Base-by-base conservation (phyloP, 2,329 filamentous ascomycete genomes). In the Chaetomiaceae sp. region DNA sequence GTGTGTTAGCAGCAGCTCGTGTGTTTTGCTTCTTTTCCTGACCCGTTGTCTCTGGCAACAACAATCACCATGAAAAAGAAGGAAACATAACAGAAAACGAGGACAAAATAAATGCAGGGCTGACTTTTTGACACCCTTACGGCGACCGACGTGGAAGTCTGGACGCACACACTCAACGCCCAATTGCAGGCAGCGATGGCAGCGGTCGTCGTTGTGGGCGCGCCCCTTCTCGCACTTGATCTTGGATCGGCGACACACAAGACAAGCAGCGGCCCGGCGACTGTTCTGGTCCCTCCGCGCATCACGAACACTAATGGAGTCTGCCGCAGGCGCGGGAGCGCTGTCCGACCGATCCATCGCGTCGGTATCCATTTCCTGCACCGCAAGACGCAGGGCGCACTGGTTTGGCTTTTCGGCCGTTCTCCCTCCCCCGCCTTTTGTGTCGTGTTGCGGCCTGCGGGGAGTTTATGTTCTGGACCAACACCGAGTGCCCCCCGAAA, bases 111-210 rank as follows among this genome's bases (percentile, higher is more conserved):
- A 14, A 40, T 30, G 58, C 73, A 67, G 68, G n/a, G n/a, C n/a
- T n/a, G n/a, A 85, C 85, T 89, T 89, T 66, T 88, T 89, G 54
- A 88, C 85, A 19, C 85, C 86, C 63, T 88, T 88, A 62, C 87
- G 84, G 44, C 86, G 74, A 7, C 85, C 85, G 4, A 87, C 77
- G 55, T 87, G 84, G 62, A 87, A 87, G n/a, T 78, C 78, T n/a
- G 78, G 85, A 2, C 86, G 80, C 5, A 86, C 70, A 63, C 85
- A 89, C 53, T 87, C 81, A 13, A 70, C 63, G 30, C 76, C 73
- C 7, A 77, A 69, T 60, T 81, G 76, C 48, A 73, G 69, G 63
- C 83, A 87, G 65, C 81, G 76, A 57, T 81, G 81, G 64, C 83
- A 87, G 21, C 74, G 70, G 17, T 69, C 61, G 52, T 78, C 72